Percentiles rank a stretch among this genome's conserved stretches.
These are phyloP conservation scores for Clarireedia sp. DNA, from an alignment of 2,329 filamentous ascomycete genomes.

Conservation along the genomic window DNA sequence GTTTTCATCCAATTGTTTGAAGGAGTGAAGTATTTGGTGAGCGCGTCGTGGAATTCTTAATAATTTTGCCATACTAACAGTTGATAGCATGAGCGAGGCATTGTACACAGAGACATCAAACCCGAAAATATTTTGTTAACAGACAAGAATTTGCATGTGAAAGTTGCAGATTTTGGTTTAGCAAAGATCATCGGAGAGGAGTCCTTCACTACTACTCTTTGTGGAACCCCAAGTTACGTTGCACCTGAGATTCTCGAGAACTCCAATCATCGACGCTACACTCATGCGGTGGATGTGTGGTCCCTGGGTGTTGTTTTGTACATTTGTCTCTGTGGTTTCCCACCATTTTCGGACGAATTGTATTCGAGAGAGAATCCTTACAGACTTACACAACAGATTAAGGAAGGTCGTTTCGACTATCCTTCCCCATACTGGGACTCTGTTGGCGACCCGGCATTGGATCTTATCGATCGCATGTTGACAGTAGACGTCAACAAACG, in stretches of 20 bases:
- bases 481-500: constrained; percentile 77
- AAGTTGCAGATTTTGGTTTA: constrained; percentile 91
- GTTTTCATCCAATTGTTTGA: constrained; percentile 89
- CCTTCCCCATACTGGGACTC: constrained; percentile 94
- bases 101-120: constrained; percentile 87
- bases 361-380: constrained; percentile 76
- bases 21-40: constrained; percentile 88
- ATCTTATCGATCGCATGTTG: constrained; percentile 92
- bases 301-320: constrained; percentile 96
- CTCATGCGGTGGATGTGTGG: constrained; percentile 92
- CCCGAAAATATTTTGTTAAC: constrained; percentile 61
- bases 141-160: constrained; percentile 78
- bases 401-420: constrained; percentile 82
- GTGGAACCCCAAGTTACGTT: constrained; percentile 95
- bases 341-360: constrained; percentile 92
- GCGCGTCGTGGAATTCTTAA: constrained; percentile 24
- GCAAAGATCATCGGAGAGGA: constrained; percentile 98
- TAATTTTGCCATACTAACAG: constrained; percentile 24
- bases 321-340: constrained; percentile 94
- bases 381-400: constrained; percentile 82
- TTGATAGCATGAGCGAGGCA: constrained; percentile 82
- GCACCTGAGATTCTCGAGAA: constrained; percentile 91
- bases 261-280: constrained; percentile 76
- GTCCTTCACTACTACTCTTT: constrained; percentile 92
- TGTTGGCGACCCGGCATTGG: constrained; percentile 76